Evolutionary conservation across 75 land plant genomes (phyloP), one percentile per base, ranked within the genome.

Genomic region (Pseudotsuga menziesii): DNA sequence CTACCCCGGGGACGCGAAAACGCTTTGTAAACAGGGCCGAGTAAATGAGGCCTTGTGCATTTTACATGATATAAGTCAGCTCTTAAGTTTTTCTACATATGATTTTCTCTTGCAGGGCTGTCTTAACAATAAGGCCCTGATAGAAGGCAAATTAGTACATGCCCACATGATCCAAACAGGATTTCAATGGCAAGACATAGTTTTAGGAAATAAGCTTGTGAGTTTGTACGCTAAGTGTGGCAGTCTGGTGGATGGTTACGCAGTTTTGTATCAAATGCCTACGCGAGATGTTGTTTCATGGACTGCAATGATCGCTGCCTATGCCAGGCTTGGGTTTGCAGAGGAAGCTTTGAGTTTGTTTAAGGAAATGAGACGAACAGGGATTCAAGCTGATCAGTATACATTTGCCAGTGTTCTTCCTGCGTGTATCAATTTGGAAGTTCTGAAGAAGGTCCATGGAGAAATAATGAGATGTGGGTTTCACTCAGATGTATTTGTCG

Each of bases 401-500:
- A 70, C 75, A 1, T 72, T 76, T 27, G 48, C 77, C n/a, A 32
- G 27, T 39, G 72, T 72, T 39, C 15, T 76, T 48, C 54, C 54
- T 48, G 54, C 54, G 13, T 48, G 54, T 48, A 11, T 48, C 12
- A 48, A 48, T 48, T 9, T 48, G 54, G 54, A 48, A 48, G 54
- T 48, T 48, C 12, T 48, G 54, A 48, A 48, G 54, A 12, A 48
- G 11, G 54, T 48, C 12, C 54, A 48, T 48, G 54, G 54, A 48
- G 54, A 48, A 48, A 48, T 48, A 48, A 48, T 48, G 54, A 48
- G 54, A 48, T 9, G 54, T 48, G 54, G 54, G 54, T 48, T 48
- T 48, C 54, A 48, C 54, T 48, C 54, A 12, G 54, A 61, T 61
- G 64, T 61, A 13, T 48, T 48, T 48, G 64, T 61, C 12, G 64